A percentile compares a stretch with the other conserved stretches of the same genome.
Conservation (phyloP, 2,329 filamentous ascomycete species). For the Plectosphaerella plurivora region DNA sequence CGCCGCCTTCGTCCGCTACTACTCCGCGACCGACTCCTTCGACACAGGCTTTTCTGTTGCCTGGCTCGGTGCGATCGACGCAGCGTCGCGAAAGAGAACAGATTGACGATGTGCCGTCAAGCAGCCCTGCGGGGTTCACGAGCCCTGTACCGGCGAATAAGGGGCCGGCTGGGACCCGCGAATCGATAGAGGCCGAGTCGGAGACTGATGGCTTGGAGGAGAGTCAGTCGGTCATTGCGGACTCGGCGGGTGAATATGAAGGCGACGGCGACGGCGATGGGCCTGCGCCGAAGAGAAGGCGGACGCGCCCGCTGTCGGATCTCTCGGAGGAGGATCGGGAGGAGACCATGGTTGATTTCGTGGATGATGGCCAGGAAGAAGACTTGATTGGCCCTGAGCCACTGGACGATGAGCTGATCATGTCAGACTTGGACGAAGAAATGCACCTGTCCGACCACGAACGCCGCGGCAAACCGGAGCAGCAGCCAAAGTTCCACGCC, state of each 20-base stretch:
- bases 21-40: slow-evolving; percentile 9
- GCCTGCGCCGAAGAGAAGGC: slow-evolving; percentile 9
- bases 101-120: slow-evolving; percentile 7
- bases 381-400: background rate
- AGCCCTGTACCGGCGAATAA: background rate
- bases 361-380: background rate
- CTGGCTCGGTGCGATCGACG: slow-evolving; percentile 14
- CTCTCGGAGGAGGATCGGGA: background rate
- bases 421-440: background rate
- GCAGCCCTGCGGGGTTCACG: background rate
- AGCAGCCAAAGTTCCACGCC: slow-evolving; percentile 31
- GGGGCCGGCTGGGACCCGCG: slow-evolving; percentile 1
- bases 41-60: slow-evolving; percentile 4
- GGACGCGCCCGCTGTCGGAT: slow-evolving; percentile 5
- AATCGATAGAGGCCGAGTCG: slow-evolving; percentile 15
- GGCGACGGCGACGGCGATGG: background rate
- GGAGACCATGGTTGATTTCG: background rate
- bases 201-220: background rate
- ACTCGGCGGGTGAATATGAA: slow-evolving; percentile 18
- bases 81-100: slow-evolving; percentile 14
- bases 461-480: slow-evolving; percentile 3
- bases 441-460: background rate
- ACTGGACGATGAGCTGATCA: background rate
- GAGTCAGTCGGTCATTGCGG: background rate
- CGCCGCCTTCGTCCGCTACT: slow-evolving; percentile 21